phyloP scores from a whole-genome alignment of 495 filamentous ascomycete genomes.

The Sphaerosporella brunnea region DNA sequence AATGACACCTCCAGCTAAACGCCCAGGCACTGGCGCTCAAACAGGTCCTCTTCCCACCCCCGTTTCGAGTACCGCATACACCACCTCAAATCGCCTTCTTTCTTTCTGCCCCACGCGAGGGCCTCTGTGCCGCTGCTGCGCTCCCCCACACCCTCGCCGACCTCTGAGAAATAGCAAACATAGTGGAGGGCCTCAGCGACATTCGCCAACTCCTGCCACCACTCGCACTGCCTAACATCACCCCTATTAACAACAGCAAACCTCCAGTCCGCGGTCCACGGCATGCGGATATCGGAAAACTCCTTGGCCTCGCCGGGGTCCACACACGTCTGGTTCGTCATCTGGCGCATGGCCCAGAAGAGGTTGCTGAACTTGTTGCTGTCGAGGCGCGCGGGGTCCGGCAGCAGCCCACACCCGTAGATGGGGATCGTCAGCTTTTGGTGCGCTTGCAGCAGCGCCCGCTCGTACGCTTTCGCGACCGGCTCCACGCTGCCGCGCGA shows the following conservation, averaged over 20 bases:
- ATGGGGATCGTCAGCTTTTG: constrained; percentile 11
- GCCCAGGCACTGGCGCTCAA: constrained; percentile 21
- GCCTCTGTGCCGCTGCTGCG: constrained; percentile 14
- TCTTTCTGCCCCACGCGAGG: constrained; percentile 13
- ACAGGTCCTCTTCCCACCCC: constrained; percentile 17
- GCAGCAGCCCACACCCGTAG: constrained; percentile 18
- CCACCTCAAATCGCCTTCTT: constrained; percentile 10
- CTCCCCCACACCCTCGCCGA: constrained; percentile 9
- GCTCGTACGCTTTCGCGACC: constrained; percentile 6
- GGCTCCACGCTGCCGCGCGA: constrained; percentile 8
- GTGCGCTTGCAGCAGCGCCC: constrained; percentile 8
- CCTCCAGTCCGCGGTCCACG: constrained; percentile 23
- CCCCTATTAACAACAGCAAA: constrained; percentile 22
- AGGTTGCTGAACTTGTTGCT: constrained; percentile 14
- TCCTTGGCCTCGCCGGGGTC: constrained; percentile 19
- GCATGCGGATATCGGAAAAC: constrained; percentile 13
- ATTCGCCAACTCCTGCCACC: constrained; percentile 22
- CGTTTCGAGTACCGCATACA: constrained; percentile 25
- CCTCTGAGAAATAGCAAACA: constrained; percentile 19
- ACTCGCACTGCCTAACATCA: constrained; percentile 13
- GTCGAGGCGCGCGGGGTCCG: constrained; percentile 3
- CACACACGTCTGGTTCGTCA: constrained; percentile 21
- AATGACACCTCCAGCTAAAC: too few relatives aligned
- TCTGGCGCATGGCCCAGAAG: constrained; percentile 18
- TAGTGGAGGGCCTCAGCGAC: constrained; percentile 23